These are phyloP conservation scores for Aspergillus affinis DNA, from an alignment of 495 filamentous ascomycete genomes.

Conservation along the genomic window DNA sequence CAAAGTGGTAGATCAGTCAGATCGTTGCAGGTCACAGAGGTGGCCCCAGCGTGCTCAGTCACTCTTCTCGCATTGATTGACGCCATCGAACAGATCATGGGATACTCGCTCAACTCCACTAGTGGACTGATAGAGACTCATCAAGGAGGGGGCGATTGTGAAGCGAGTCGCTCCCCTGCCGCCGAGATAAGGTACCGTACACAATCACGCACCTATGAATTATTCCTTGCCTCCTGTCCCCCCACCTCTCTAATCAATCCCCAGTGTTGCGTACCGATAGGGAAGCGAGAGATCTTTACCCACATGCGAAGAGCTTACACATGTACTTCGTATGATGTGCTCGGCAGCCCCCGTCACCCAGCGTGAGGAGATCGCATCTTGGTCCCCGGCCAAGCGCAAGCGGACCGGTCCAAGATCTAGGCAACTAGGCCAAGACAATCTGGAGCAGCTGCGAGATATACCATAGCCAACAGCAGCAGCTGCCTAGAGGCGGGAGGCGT, in stretches of 20 bases:
- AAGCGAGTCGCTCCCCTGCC: too few species aligned
- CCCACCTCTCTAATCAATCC: too few species aligned
- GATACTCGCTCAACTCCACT: background rate
- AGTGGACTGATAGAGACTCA: background rate
- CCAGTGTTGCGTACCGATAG: too few species aligned
- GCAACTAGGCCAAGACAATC: conserved; percentile 16
- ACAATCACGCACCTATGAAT: too few species aligned
- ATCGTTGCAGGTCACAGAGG: too few species aligned
- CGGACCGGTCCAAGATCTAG: conserved; percentile 9
- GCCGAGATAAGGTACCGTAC: too few species aligned
- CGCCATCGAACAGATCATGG: background rate
- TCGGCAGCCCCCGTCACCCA: background rate
- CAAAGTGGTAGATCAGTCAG: background rate
- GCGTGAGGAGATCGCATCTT: background rate
- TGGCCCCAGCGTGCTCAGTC: too few species aligned
- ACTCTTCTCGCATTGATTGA: too few species aligned
- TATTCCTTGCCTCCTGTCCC: too few species aligned
- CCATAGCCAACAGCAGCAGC: background rate
- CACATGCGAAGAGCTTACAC: background rate
- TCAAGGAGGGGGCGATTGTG: too few species aligned
- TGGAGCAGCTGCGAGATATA: conserved; percentile 11
- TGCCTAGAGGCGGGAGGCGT: conserved; percentile 8
- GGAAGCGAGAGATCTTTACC: background rate
- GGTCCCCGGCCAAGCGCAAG: conserved; percentile 2
- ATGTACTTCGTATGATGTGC: background rate